phyloP scores from a whole-genome alignment of 1,139 yeast species.

The Saccharomycopsis hybrid region DNA sequence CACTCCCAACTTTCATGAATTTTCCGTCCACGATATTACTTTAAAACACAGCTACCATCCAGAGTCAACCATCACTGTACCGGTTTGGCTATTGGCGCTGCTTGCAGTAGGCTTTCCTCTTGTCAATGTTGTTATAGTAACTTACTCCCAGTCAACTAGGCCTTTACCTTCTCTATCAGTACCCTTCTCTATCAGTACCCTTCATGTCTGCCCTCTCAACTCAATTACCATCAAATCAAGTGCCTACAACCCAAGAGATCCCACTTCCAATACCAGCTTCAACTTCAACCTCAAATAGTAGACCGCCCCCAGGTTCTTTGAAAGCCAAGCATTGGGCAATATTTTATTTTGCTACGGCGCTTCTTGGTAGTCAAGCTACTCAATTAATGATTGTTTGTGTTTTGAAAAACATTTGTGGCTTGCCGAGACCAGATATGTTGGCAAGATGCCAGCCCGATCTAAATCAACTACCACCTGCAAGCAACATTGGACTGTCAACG shows the following conservation, averaged over 20 bases:
- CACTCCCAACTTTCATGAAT: slow-evolving; percentile 39
- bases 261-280: too few relatives aligned
- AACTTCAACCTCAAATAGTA: not conserved
- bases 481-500: slow-evolving; percentile 27
- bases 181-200: too few relatives aligned
- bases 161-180: too few relatives aligned
- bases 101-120: slow-evolving; percentile 34
- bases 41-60: slow-evolving; percentile 33
- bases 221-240: too few relatives aligned
- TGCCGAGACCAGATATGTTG: slow-evolving; percentile 44
- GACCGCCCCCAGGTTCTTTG: not conserved
- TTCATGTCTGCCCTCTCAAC: too few relatives aligned
- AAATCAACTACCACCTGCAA: slow-evolving; percentile 22
- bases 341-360: slow-evolving; percentile 30
- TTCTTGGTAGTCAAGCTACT: slow-evolving; percentile 36
- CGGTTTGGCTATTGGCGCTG: slow-evolving; percentile 30
- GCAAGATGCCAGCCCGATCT: slow-evolving; percentile 36
- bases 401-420: slow-evolving; percentile 39
- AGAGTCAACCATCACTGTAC: slow-evolving; percentile 33
- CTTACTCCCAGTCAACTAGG: not conserved
- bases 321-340: not conserved
- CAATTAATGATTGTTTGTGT: slow-evolving; percentile 38
- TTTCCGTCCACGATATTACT: slow-evolving; percentile 32
- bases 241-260: too few relatives aligned
- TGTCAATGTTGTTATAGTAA: slow-evolving; percentile 27